Percentiles rank a stretch among this genome's conserved stretches.
phyloP scores from a whole-genome alignment of 2,329 filamentous ascomycete genomes.

The Diaporthe nobilis region DNA sequence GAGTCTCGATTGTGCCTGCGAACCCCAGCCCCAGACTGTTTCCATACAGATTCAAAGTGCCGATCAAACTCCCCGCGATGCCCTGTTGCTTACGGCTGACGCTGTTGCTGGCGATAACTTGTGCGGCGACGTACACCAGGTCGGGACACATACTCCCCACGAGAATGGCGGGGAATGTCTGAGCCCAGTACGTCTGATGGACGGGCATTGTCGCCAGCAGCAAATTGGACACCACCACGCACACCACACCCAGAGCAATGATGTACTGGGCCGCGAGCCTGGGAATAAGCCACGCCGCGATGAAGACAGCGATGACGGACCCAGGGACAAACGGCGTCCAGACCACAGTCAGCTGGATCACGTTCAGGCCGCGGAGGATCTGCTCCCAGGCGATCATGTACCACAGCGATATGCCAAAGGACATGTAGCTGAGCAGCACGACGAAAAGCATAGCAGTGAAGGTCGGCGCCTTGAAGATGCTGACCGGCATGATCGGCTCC shows the following conservation, averaged over 20 bases:
- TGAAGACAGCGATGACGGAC: constrained; percentile 54
- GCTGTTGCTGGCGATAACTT: constrained; percentile 68
- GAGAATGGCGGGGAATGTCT: constrained; percentile 56
- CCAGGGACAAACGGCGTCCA: constrained; percentile 59
- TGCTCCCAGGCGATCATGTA: constrained; percentile 63
- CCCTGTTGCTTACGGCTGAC: constrained; percentile 64
- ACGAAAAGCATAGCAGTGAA: constrained; percentile 59
- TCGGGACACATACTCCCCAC: constrained; percentile 59
- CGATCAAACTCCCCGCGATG: constrained; percentile 64
- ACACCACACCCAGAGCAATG: constrained; percentile 57
- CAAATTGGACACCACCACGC: constrained; percentile 49
- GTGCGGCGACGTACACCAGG: constrained; percentile 64
- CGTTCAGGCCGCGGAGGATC: constrained; percentile 56
- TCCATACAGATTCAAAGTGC: constrained; percentile 53
- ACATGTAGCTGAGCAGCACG: constrained; percentile 62
- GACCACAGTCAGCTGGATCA: constrained; percentile 56
- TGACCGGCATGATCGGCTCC: constrained; percentile 61
- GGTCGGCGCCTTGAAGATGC: constrained; percentile 60
- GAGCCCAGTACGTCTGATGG: constrained; percentile 60
- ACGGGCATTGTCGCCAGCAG: constrained; percentile 60
- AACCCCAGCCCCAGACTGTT: constrained; percentile 51
- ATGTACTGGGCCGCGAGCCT: constrained; percentile 63
- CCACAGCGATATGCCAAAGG: constrained; percentile 62
- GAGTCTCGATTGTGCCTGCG: constrained; percentile 52
- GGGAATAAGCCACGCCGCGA: constrained; percentile 62